Conservation (phyloP, 2,329 filamentous ascomycete species). For the Elsinoe batatas region DNA sequence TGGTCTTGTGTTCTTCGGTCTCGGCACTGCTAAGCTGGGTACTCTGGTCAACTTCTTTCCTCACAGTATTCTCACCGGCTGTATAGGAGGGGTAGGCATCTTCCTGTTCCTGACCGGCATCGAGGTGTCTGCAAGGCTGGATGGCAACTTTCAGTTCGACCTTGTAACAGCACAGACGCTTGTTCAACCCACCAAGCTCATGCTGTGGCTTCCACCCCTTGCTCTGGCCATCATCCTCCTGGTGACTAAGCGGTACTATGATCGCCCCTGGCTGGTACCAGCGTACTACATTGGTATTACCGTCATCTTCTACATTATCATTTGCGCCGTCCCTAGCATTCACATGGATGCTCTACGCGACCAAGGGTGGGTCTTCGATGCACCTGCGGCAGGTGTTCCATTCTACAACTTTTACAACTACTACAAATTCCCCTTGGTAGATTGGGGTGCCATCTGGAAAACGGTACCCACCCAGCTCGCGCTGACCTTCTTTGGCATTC, state of each 20-base stretch:
- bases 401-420: constrained; percentile 98
- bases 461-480: constrained; percentile 93
- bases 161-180: constrained; percentile 66
- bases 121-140: constrained; percentile 81
- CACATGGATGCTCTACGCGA: constrained; percentile 57
- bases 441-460: constrained; percentile 73
- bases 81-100: constrained; percentile 93
- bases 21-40: constrained; percentile 78
- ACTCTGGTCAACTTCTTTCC: constrained; percentile 96
- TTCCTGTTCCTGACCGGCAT: constrained; percentile 87
- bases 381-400: constrained; percentile 71
- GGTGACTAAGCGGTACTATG: constrained; percentile 62
- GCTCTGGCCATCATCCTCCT: constrained; percentile 66
- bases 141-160: constrained; percentile 76
- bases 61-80: constrained; percentile 89
- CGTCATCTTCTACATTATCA: constrained; percentile 66
- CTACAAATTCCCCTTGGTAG: constrained; percentile 56
- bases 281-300: constrained; percentile 75
- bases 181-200: constrained; percentile 60
- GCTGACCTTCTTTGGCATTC: constrained; percentile 89
- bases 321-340: constrained; percentile 58
- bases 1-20: constrained; percentile 80
- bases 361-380: constrained; percentile 83
- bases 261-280: constrained; percentile 77
- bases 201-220: constrained; percentile 76